Percentiles rank a stretch among this genome's conserved stretches.
Evolutionary conservation across 441 rosid genomes (phyloP).

Genomic region (Erysimum cheiri): DNA sequence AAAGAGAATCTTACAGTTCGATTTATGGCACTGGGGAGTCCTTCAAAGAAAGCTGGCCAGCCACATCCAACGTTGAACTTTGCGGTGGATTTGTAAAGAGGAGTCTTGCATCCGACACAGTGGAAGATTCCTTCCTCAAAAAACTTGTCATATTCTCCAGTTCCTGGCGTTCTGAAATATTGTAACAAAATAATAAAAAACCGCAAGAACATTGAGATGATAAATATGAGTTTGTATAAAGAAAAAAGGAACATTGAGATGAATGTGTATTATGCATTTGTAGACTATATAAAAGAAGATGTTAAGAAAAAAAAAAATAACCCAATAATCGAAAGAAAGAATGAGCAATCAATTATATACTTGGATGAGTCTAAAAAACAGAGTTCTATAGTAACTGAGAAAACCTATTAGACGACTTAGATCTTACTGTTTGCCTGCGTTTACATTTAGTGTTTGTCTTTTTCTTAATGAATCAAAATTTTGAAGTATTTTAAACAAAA

Average conservation of each 20-base stretch:
- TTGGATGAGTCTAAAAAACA: no score
- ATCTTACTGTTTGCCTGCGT: no score
- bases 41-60: slow-evolving; percentile 93
- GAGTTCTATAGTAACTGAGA: no score
- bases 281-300: no score
- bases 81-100: slow-evolving; percentile 77
- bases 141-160: slow-evolving; percentile 75
- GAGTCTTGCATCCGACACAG: slow-evolving; percentile 87
- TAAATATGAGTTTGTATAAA: no score
- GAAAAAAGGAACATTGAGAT: not conserved
- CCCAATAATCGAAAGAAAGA: no score
- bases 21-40: slow-evolving; percentile 85
- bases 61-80: slow-evolving; percentile 88
- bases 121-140: slow-evolving; percentile 69
- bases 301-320: no score
- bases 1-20: slow-evolving; percentile 49
- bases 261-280: not conserved
- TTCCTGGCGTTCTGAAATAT: slow-evolving; percentile 70
- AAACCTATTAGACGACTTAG: no score
- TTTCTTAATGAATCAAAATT: no score
- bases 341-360: no score
- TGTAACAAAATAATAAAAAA: not conserved
- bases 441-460: no score
- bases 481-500: no score
- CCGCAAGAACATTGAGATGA: not conserved